phyloP scores from a whole-genome alignment of 257 asterid species.

The Mitragyna speciosa region DNA sequence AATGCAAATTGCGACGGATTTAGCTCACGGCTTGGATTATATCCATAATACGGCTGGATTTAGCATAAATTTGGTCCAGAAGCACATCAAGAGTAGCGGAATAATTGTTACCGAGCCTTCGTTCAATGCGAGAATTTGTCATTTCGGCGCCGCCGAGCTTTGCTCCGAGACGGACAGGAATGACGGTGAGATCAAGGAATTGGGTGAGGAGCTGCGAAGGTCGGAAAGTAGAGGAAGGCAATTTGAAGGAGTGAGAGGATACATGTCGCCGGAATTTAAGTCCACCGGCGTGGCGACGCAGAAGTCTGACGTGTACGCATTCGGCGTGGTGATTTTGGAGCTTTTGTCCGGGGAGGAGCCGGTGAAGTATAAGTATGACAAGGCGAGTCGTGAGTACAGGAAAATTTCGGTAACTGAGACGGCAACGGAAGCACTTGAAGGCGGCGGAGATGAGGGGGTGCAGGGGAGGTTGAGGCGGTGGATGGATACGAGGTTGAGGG shows the following conservation, averaged over 20 bases:
- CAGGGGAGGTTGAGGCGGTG: constrained; percentile 45
- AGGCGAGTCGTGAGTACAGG: constrained; percentile 42
- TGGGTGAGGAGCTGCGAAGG: constrained; percentile 19
- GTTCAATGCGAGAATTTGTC: constrained; percentile 80
- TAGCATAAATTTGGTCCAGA: constrained; percentile 69
- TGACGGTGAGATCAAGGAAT: constrained; percentile 19
- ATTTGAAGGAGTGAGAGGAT: constrained; percentile 78
- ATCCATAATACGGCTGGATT: constrained; percentile 78
- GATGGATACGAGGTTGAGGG: constrained; percentile 65
- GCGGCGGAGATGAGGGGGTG: constrained; percentile 47
- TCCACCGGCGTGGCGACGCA: constrained; percentile 72
- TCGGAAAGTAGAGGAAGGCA: constrained; percentile 31
- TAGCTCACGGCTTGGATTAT: constrained; percentile 86
- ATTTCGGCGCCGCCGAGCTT: constrained; percentile 96
- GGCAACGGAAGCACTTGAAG: constrained; percentile 58
- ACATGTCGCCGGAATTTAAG: constrained; percentile 93
- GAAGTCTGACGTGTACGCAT: constrained; percentile 87
- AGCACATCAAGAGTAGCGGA: constrained; percentile 87
- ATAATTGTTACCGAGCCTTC: constrained; percentile 75
- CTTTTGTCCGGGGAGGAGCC: constrained; percentile 83
- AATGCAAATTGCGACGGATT: constrained; percentile 79
- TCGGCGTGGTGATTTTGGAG: constrained; percentile 83
- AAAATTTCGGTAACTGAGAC: constrained; percentile 52
- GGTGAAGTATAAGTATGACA: constrained; percentile 51
- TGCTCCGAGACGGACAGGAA: constrained; percentile 62